Percentiles rank a stretch among this genome's conserved stretches.
These are phyloP conservation scores for Hirschioporus abietinus DNA, from an alignment of 768 basidiomycete species.

Conservation along the genomic window DNA sequence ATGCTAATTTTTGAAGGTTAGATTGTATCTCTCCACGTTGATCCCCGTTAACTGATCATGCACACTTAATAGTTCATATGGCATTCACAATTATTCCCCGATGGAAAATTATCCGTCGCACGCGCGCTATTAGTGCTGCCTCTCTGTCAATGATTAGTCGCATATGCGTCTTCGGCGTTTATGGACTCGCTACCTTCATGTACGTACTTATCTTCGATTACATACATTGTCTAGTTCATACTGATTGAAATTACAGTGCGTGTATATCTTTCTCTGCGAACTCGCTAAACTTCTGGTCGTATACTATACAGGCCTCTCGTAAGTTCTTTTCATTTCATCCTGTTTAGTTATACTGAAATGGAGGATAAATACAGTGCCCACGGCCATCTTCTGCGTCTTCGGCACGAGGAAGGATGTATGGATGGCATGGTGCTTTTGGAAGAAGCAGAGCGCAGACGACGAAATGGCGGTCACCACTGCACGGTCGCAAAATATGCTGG, in stretches of 20 bases:
- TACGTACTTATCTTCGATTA: neutral
- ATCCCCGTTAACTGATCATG: too few relatives aligned
- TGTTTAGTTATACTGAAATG: neutral
- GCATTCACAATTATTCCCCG: neutral
- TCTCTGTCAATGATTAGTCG: neutral
- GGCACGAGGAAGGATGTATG: slow-evolving; percentile 3
- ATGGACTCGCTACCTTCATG: neutral
- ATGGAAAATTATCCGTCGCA: neutral
- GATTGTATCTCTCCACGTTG: too few relatives aligned
- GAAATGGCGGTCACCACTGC: neutral
- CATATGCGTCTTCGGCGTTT: neutral
- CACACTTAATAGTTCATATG: neutral
- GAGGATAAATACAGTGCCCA: neutral
- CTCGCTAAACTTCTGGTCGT: neutral
- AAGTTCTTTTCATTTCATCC: neutral
- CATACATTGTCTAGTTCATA: neutral
- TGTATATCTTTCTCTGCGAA: neutral
- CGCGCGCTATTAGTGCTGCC: neutral
- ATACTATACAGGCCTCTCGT: neutral
- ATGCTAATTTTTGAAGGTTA: neutral
- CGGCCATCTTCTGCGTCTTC: neutral
- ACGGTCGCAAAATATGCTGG: neutral
- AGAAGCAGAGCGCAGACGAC: neutral
- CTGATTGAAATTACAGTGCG: neutral
- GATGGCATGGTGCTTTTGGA: neutral